Conservation (phyloP, 306 rosid genomes). For the Pyrus pyrifolia region DNA sequence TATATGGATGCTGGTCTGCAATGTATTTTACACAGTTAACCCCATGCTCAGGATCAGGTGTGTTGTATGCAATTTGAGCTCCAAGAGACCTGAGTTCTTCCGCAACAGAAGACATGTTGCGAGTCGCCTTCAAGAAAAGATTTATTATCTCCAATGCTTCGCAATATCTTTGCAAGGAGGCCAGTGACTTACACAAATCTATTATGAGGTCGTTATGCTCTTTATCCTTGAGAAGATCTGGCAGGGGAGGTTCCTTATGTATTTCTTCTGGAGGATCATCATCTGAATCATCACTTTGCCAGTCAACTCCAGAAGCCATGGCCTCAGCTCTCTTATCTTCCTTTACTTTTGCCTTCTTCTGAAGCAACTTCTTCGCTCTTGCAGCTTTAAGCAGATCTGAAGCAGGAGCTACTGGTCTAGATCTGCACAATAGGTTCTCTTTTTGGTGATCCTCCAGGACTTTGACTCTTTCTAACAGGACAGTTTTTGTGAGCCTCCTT, state of each 20-base stretch:
- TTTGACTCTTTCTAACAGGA: conserved; percentile 54
- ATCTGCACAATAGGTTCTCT: conserved; percentile 54
- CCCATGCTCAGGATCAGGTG: conserved; percentile 76
- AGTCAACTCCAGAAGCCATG: conserved; percentile 62
- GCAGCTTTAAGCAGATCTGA: conserved; percentile 67
- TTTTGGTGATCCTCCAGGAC: conserved; percentile 42
- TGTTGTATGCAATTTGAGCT: conserved; percentile 83
- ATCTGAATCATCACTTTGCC: conserved; percentile 73
- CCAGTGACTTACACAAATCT: conserved; percentile 77
- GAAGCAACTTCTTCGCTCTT: conserved; percentile 69
- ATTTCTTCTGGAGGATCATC: conserved; percentile 52
- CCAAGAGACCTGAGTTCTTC: conserved; percentile 84
- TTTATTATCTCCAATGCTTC: conserved; percentile 79
- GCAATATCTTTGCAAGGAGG: conserved; percentile 60
- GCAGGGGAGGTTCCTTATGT: conserved; percentile 53
- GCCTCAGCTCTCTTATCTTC: conserved; percentile 70
- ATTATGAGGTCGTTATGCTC: conserved; percentile 60
- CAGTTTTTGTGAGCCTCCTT: conserved; percentile 63
- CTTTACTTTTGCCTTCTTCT: conserved; percentile 52
- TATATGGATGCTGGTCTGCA: conserved; percentile 75
- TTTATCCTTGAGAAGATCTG: conserved; percentile 60
- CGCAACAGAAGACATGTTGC: conserved; percentile 40
- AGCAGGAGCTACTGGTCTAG: conserved; percentile 59
- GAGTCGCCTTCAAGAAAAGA: conserved; percentile 54
- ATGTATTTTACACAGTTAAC: conserved; percentile 75